Evolutionary conservation across 2,329 filamentous ascomycete species (phyloP).

Genomic region (Botrytis pseudocinerea): DNA sequence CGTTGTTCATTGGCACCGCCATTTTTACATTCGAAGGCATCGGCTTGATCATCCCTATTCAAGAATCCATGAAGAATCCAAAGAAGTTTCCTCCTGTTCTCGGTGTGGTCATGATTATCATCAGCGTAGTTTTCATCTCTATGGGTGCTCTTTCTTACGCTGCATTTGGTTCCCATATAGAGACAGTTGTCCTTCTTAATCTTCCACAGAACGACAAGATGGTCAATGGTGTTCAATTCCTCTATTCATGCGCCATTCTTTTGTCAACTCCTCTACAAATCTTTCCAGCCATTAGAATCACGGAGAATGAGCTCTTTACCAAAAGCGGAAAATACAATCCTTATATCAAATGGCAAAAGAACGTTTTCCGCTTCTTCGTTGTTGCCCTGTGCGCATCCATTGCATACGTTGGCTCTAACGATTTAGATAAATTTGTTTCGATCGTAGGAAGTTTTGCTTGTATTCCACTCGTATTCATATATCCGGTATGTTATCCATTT

Average conservation of each 20-base stretch:
- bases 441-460: constrained; percentile 97
- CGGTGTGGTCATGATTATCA: constrained; percentile 89
- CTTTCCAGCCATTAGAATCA: constrained; percentile 96
- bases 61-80: constrained; percentile 93
- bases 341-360: constrained; percentile 99
- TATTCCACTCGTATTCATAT: constrained; percentile 95
- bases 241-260: constrained; percentile 97
- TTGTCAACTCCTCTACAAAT: constrained; percentile 94
- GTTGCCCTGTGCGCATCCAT: constrained; percentile 83
- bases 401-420: constrained; percentile 88
- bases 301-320: constrained; percentile 90
- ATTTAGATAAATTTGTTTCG: constrained; percentile 96
- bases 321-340: constrained; percentile 96
- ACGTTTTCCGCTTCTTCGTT: constrained; percentile 89
- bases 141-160: constrained; percentile 95
- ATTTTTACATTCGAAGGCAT: constrained; percentile 99
- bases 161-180: constrained; percentile 90
- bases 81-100: constrained; percentile 89
- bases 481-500: constrained; percentile 69
- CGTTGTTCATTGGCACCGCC: constrained; percentile 95
- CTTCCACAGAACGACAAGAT: constrained; percentile 93
- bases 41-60: constrained; percentile 95
- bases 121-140: constrained; percentile 84
- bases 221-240: constrained; percentile 92
- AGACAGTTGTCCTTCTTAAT: constrained; percentile 95